Conservation (phyloP, 2,329 filamentous ascomycete genomes). For the Fusarium sp. region DNA sequence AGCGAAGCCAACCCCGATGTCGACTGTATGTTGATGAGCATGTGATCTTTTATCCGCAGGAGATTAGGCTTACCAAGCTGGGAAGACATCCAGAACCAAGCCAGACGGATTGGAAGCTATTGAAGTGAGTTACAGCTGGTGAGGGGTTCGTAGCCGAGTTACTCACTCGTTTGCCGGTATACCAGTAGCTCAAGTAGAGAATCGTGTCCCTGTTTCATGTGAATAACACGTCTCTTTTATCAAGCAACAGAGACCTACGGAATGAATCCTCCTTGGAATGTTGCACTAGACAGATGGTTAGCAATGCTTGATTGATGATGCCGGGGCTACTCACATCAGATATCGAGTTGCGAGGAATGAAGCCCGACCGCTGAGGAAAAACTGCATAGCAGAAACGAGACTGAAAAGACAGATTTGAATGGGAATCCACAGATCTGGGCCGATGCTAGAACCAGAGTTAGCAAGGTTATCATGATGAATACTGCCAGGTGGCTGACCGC, state of each 20-base stretch:
- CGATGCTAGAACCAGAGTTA: conserved; percentile 42
- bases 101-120: conserved; percentile 69
- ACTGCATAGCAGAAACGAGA: conserved; percentile 49
- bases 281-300: conserved; percentile 41
- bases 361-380: conserved; percentile 47
- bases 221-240: neutral
- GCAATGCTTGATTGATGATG: no score
- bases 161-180: conserved; percentile 65
- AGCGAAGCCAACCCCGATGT: conserved; percentile 11
- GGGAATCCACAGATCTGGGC: conserved; percentile 63
- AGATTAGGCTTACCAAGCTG: conserved; percentile 1
- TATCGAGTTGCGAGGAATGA: conserved; percentile 50
- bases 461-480: neutral
- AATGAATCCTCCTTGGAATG: conserved; percentile 66
- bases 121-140: conserved; percentile 46
- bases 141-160: accelerated
- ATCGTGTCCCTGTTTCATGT: conserved; percentile 10
- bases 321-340: conserved; percentile 28
- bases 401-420: conserved; percentile 56
- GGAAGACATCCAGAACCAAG: conserved; percentile 71
- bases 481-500: neutral
- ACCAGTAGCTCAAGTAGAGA: conserved; percentile 70
- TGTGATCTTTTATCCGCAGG: no score
- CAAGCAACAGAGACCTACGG: conserved; percentile 46
- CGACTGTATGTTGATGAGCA: neutral